These are phyloP conservation scores for Apiospora sp. DNA, from an alignment of 2,329 filamentous ascomycete species.

Conservation along the genomic window DNA sequence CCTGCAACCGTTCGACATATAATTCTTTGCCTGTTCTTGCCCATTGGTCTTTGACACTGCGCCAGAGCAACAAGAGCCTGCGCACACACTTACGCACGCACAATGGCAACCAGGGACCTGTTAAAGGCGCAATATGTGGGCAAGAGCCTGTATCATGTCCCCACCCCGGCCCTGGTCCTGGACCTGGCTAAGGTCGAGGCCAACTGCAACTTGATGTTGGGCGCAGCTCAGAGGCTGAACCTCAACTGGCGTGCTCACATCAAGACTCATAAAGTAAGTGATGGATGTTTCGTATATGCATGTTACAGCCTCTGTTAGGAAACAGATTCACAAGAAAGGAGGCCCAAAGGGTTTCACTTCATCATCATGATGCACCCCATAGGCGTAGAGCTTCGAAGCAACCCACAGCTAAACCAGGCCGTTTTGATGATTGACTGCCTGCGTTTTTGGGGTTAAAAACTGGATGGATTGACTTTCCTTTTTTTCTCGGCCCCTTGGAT, in stretches of 20 bases:
- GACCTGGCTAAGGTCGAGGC: conserved; percentile 70
- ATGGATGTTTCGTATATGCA: neutral
- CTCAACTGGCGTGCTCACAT: conserved; percentile 79
- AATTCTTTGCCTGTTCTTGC: neutral
- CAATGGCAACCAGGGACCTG: conserved; percentile 46
- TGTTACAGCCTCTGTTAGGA: conserved; percentile 16
- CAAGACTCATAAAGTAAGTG: conserved; percentile 80
- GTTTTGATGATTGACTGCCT: neutral
- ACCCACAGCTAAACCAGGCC: neutral
- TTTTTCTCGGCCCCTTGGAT: neutral
- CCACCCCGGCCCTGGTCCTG: conserved; percentile 72
- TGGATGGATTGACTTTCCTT: neutral
- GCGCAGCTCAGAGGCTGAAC: conserved; percentile 63
- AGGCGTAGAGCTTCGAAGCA: neutral
- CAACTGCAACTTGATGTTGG: conserved; percentile 78
- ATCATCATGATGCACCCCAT: neutral
- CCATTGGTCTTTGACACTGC: conserved; percentile 6
- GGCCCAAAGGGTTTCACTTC: neutral
- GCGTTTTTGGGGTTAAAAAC: neutral
- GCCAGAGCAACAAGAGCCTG: too few species aligned
- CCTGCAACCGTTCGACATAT: neutral
- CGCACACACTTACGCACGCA: neutral
- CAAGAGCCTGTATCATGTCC: conserved; percentile 65
- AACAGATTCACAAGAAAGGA: neutral
- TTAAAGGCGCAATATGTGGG: conserved; percentile 61